Percentiles rank a stretch among this genome's conserved stretches.
phyloP scores from a whole-genome alignment of 768 basidiomycete genomes.

The Kwoniella mangroviensis region DNA sequence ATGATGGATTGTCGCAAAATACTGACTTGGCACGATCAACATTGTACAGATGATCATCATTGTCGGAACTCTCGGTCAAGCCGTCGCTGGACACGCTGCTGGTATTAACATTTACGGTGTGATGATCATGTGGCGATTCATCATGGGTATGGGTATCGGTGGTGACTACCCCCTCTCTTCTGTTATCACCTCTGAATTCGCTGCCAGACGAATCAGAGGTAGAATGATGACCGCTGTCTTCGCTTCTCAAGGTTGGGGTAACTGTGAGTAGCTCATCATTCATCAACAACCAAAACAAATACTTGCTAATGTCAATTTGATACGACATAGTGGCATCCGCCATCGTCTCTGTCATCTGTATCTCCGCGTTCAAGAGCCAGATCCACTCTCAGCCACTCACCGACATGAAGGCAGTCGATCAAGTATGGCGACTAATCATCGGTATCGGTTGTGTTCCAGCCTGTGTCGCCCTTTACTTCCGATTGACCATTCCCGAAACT shows the following conservation, averaged over 20 bases:
- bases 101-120: constrained; percentile 75
- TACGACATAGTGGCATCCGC: constrained; percentile 64
- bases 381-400: constrained; percentile 62
- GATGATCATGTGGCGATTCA: constrained; percentile 81
- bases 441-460: constrained; percentile 85
- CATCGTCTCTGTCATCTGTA: constrained; percentile 69
- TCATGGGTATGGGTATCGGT: constrained; percentile 80
- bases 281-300: not conserved
- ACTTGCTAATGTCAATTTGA: not conserved
- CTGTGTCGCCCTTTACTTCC: constrained; percentile 82
- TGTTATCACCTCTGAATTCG: constrained; percentile 85
- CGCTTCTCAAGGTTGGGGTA: constrained; percentile 84
- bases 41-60: constrained; percentile 56
- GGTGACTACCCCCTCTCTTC: constrained; percentile 87
- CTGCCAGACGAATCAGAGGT: constrained; percentile 74
- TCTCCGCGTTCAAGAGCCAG: constrained; percentile 69
- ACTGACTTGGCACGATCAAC: not conserved
- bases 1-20: not conserved
- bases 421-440: constrained; percentile 83
- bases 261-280: constrained; percentile 63
- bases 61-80: constrained; percentile 59
- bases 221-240: constrained; percentile 90
- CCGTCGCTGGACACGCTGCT: constrained; percentile 70
- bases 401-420: constrained; percentile 66
- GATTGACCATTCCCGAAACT: constrained; percentile 88